Conservation (phyloP, 495 filamentous ascomycete species). For the Talaromyces wortmannii region DNA sequence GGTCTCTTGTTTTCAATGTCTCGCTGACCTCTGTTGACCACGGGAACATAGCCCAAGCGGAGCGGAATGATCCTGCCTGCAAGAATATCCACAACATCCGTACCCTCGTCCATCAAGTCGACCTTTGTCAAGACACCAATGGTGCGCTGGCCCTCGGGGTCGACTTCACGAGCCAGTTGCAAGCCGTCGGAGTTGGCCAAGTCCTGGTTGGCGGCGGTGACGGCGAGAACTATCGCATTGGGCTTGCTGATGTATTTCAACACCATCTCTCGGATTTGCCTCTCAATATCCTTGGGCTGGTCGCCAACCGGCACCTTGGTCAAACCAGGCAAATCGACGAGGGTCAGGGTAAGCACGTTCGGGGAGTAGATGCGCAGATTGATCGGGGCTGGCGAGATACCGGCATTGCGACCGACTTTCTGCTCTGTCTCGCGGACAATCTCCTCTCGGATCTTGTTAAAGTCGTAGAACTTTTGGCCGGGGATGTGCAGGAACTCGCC, state of each 20-base stretch:
- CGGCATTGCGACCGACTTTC: constrained; percentile 94
- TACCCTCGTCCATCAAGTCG: constrained; percentile 98
- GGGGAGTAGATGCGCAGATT: constrained; percentile 97
- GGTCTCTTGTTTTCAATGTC: constrained; percentile 96
- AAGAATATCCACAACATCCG: constrained; percentile 98
- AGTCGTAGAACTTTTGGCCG: constrained; percentile 97
- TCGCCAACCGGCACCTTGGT: constrained; percentile 98
- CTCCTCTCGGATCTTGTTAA: constrained; percentile 98
- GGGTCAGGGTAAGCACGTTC: constrained; percentile 93
- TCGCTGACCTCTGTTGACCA: constrained; percentile 97
- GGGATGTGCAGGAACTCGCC: constrained; percentile 98
- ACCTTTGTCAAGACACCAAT: constrained; percentile 99
- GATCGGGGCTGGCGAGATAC: constrained; percentile 93
- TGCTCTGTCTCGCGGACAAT: constrained; percentile 94
- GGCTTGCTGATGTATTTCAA: constrained; percentile 97
- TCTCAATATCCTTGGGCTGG: constrained; percentile 97
- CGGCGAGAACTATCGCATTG: constrained; percentile 95
- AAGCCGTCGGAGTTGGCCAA: constrained; percentile 97
- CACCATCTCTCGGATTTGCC: constrained; percentile 97
- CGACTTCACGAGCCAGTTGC: constrained; percentile 94
- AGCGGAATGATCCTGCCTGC: constrained; percentile 96
- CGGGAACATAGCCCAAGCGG: constrained; percentile 93
- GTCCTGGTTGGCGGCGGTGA: constrained; percentile 95
- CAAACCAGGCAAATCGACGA: constrained; percentile 95
- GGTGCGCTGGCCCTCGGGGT: constrained; percentile 95